Evolutionary conservation across 768 basidiomycete genomes (phyloP).

Genomic region (Psilocybe sp.): DNA sequence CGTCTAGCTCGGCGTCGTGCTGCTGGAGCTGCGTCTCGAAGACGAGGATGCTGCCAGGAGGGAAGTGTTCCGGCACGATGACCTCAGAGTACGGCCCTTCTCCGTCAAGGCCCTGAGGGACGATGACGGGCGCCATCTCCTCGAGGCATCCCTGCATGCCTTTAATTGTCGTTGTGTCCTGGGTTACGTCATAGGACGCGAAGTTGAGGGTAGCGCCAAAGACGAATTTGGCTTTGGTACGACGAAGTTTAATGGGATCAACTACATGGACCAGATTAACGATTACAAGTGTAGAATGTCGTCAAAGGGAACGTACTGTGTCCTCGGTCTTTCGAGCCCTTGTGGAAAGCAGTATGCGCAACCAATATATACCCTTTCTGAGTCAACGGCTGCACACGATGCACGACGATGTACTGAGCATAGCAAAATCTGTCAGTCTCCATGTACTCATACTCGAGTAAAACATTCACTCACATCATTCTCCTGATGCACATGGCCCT

Average conservation of each 20-base stretch:
- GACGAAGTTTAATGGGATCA: conserved; percentile 77
- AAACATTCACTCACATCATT: conserved; percentile 64
- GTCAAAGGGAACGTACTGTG: conserved; percentile 49
- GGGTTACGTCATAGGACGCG: conserved; percentile 50
- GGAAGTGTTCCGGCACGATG: conserved; percentile 82
- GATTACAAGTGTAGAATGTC: neutral
- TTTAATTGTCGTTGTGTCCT: conserved; percentile 51
- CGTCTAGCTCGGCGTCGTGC: conserved; percentile 67
- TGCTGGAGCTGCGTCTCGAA: conserved; percentile 85
- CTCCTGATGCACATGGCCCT: conserved; percentile 97
- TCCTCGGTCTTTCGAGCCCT: conserved; percentile 78
- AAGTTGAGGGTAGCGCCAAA: conserved; percentile 76
- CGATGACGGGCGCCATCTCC: conserved; percentile 56
- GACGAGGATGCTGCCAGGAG: conserved; percentile 93
- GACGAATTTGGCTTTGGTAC: conserved; percentile 78
- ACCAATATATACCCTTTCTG: conserved; percentile 92
- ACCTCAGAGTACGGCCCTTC: conserved; percentile 78
- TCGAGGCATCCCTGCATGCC: conserved; percentile 73
- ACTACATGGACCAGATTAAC: conserved; percentile 42
- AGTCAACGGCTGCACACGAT: conserved; percentile 86
- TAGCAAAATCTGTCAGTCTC: neutral
- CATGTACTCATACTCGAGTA: neutral
- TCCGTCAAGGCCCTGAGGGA: conserved; percentile 59
- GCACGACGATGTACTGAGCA: conserved; percentile 84
- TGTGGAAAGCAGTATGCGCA: conserved; percentile 89